phyloP scores from a whole-genome alignment of 306 rosid species.

The Medicago ruthenica region DNA sequence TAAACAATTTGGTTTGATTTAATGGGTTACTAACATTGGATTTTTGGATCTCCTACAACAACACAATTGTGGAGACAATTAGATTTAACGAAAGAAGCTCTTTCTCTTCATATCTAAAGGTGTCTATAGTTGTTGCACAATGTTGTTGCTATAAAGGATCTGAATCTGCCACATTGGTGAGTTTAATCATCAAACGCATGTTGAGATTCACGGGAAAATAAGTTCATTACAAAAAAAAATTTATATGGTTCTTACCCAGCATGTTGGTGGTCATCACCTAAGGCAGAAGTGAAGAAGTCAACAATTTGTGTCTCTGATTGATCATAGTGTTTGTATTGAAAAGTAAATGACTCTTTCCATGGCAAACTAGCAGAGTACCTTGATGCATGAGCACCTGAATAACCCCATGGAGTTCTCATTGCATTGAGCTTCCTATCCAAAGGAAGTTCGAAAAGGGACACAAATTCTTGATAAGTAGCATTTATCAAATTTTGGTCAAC shows the following conservation, averaged over 20 bases:
- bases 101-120: no score
- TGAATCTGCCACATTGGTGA: no score
- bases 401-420: slow-evolving; percentile 48
- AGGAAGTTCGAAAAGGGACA: slow-evolving; percentile 60
- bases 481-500: slow-evolving; percentile 51
- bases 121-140: no score
- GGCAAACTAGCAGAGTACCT: slow-evolving; percentile 61
- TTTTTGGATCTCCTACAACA: no score
- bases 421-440: slow-evolving; percentile 46
- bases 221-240: no score
- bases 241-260: slow-evolving; percentile 49
- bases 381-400: slow-evolving; percentile 68
- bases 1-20: no score
- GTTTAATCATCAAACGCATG: no score
- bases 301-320: slow-evolving; percentile 32
- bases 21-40: no score
- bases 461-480: slow-evolving; percentile 49
- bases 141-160: no score
- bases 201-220: no score
- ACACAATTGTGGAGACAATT: no score
- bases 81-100: no score
- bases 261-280: slow-evolving; percentile 51
- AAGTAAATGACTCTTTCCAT: slow-evolving; percentile 69
- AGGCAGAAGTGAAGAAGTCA: slow-evolving; percentile 50
- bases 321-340: slow-evolving; percentile 18